Evolutionary conservation across 2,329 filamentous ascomycete genomes (phyloP), one percentile per base, ranked within the genome.

Genomic region (Drechslerella dactyloides): DNA sequence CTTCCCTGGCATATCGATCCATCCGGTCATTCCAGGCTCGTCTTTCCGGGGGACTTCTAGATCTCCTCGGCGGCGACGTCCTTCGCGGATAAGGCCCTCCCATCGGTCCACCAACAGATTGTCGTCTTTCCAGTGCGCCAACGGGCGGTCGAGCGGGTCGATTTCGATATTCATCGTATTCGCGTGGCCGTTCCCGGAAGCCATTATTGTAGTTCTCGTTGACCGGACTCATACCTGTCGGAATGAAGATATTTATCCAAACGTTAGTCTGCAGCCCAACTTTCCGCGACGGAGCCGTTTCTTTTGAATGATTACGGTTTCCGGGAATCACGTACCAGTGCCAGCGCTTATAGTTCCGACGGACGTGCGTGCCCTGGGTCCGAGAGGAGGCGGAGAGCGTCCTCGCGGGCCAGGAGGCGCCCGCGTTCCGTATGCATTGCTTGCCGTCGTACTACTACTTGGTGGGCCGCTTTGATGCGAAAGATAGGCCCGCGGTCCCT

Each of bases 401-500:
- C 58, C 66, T 52, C 66, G 40, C 24, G 66, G 59, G 8, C 66
- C 66, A 27, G 52, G 52, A 44, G 66, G 66, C 7, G 55, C 46
- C 8, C 66, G 44, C 13, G 42, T 55, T 13, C 66, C 59, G 46
- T 70, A 70, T 17, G 37, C 50, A 56, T 52, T 70, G 24, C 27
- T 64, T 23, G 58, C 59, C 40, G 66, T 37, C 2, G 15, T 58
- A 21, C 54, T 54, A 21, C 54, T 54, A 15, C 53, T 59, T 13
- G 66, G 66, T 19, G 66, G 66, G 17, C 58, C 59, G 42, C 54
- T 53, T 35, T 70, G 66, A 35, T 70, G 66, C 27, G 65, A 58
- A 8, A 70, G 66, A 64, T 64, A 70, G 11, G 66, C 66, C 30
- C 66, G 66, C 44, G 66, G 66, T 21, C 54, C 66, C 42, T 70